Conservation (phyloP, 495 filamentous ascomycete genomes). For the Penicillium pulvis region DNA sequence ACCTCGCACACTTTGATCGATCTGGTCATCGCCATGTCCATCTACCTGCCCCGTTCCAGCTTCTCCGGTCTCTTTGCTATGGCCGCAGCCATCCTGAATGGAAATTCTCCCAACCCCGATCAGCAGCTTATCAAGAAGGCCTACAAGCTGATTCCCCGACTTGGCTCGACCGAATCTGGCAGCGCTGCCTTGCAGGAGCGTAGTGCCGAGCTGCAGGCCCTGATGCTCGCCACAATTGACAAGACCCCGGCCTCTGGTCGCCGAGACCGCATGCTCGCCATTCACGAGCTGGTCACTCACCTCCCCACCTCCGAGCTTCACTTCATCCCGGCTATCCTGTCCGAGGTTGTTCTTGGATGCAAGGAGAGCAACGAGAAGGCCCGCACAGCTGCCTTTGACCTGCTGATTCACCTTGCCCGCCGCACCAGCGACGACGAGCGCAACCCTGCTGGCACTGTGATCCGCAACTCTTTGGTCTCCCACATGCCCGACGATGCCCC, state of each 20-base stretch:
- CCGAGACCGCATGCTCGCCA: constrained; percentile 79
- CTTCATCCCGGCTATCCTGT: constrained; percentile 88
- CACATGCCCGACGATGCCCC: constrained; percentile 81
- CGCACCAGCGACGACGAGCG: constrained; percentile 62
- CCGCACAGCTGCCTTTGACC: constrained; percentile 81
- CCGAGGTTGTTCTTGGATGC: constrained; percentile 89
- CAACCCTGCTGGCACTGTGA: constrained; percentile 64
- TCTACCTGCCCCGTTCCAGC: constrained; percentile 83
- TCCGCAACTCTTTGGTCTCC: constrained; percentile 81
- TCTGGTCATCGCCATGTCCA: constrained; percentile 89
- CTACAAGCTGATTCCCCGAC: constrained; percentile 91
- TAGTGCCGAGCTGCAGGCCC: constrained; percentile 70
- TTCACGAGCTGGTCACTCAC: constrained; percentile 74
- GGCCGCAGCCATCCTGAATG: constrained; percentile 75
- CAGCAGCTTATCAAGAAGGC: constrained; percentile 99
- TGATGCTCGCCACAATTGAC: constrained; percentile 75
- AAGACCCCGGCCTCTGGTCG: constrained; percentile 83
- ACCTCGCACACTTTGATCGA: constrained; percentile 95
- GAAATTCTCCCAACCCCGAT: constrained; percentile 53
- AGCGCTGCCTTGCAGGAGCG: constrained; percentile 69
- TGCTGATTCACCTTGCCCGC: constrained; percentile 85
- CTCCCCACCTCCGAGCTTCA: constrained; percentile 76
- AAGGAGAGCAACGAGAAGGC: constrained; percentile 98
- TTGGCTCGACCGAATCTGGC: constrained; percentile 78
- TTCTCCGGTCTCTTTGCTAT: constrained; percentile 81